These are phyloP conservation scores for Postia placenta DNA, from an alignment of 768 basidiomycete species.

Conservation along the genomic window DNA sequence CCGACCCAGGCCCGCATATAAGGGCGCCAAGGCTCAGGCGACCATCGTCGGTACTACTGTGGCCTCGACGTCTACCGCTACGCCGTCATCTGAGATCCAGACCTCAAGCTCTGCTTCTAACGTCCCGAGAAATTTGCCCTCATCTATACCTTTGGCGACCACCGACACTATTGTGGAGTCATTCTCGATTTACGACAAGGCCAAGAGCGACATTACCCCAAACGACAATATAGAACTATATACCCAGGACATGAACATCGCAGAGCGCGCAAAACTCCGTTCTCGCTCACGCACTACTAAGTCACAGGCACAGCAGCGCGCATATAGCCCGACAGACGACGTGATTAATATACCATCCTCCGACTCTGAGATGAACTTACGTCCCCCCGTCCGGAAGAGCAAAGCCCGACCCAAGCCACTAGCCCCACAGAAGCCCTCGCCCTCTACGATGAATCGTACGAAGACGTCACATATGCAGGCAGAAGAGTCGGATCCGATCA, in stretches of 20 bases:
- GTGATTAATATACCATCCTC: conserved; percentile 23
- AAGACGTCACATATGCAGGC: conserved; percentile 4
- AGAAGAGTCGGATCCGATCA: conserved; percentile 2
- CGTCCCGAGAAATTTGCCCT: no score
- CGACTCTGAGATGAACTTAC: conserved; percentile 16
- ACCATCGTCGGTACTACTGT: background rate
- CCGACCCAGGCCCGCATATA: conserved; percentile 11
- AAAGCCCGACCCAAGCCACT: conserved; percentile 5
- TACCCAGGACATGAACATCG: conserved; percentile 23
- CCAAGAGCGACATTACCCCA: no score
- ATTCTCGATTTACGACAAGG: background rate
- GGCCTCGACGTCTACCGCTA: background rate
- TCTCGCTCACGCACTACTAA: conserved; percentile 17
- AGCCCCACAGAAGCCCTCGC: conserved; percentile 3
- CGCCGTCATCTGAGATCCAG: background rate
- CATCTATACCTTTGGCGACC: no score
- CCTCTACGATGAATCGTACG: conserved; percentile 10
- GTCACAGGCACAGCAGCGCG: conserved; percentile 1
- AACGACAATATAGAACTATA: background rate
- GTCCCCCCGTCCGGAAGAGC: background rate
- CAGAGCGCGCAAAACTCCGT: conserved; percentile 28
- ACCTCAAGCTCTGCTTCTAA: no score
- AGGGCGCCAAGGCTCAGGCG: conserved; percentile 1
- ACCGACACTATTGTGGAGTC: background rate
- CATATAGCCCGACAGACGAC: conserved; percentile 6